Evolutionary conservation across 1,139 yeast genomes (phyloP).

Genomic region (Insectozyma bohioensis): DNA sequence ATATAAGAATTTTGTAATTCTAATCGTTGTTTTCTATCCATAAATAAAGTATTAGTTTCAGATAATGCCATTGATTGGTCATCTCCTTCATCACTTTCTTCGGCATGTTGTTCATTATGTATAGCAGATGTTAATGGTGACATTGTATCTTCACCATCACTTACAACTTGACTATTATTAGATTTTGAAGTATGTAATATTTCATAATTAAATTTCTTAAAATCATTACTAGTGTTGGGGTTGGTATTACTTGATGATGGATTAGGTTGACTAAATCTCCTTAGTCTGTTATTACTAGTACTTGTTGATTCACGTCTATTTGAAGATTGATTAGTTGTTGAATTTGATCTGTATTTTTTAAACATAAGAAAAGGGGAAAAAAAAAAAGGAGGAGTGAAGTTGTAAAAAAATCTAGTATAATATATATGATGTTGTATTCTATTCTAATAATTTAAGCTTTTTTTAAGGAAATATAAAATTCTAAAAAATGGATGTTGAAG

Average conservation of each 20-base stretch:
- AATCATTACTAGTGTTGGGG: background rate
- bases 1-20: constrained; percentile 36
- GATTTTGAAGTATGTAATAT: constrained; percentile 6
- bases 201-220: constrained; percentile 4
- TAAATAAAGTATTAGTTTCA: constrained; percentile 25
- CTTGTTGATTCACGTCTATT: background rate
- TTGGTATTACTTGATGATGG: background rate
- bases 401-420: too few species aligned
- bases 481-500: too few species aligned
- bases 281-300: background rate
- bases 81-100: constrained; percentile 4
- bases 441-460: too few species aligned
- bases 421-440: too few species aligned
- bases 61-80: constrained; percentile 18
- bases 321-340: constrained; percentile 3
- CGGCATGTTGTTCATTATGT: too few species aligned
- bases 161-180: constrained; percentile 1
- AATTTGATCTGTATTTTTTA: constrained; percentile 9
- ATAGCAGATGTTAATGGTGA: constrained; percentile 5
- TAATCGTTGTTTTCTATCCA: constrained; percentile 21
- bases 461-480: too few species aligned
- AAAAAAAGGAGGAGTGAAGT: too few species aligned
- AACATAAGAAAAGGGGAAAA: too few species aligned
- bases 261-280: constrained; percentile 10
- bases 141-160: constrained; percentile 2